Conservation (phyloP, 306 rosid species). For the apple (Malus domestica) region DNA sequence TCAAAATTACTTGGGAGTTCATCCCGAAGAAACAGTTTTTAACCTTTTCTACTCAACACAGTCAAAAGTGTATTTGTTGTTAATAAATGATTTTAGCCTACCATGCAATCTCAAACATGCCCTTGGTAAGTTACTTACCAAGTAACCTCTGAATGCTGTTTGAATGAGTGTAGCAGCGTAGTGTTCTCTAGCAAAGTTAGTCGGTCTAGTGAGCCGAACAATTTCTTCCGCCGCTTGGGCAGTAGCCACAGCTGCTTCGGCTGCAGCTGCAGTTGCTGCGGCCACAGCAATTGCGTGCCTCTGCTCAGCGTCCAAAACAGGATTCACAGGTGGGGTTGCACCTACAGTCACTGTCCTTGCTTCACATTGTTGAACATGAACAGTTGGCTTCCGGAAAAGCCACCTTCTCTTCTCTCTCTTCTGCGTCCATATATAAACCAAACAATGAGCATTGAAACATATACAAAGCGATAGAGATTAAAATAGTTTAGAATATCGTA, state of each 20-base stretch:
- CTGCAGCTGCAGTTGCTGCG: conserved; percentile 20
- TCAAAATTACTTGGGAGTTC: neutral
- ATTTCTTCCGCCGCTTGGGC: conserved; percentile 21
- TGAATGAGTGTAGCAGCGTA: conserved; percentile 26
- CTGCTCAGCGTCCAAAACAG: conserved; percentile 14
- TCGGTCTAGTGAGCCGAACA: conserved; percentile 12
- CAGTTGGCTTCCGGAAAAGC: conserved; percentile 17
- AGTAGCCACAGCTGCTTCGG: conserved; percentile 17
- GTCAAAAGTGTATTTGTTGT: too few relatives aligned
- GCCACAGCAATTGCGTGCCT: conserved; percentile 23
- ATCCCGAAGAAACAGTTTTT: neutral
- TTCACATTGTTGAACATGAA: conserved; percentile 16
- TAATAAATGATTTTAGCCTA: too few relatives aligned
- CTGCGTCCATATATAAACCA: conserved; percentile 1
- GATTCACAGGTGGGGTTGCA: neutral
- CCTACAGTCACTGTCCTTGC: neutral
- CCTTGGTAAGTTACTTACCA: conserved; percentile 12
- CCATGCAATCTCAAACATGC: too few relatives aligned
- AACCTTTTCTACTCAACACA: neutral
- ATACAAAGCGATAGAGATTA: neutral
- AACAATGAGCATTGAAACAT: neutral
- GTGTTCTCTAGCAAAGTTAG: conserved; percentile 1
- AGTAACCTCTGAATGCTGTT: conserved; percentile 29
- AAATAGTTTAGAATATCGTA: neutral
- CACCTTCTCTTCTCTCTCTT: conserved; percentile 28